Conservation (phyloP, 1,139 yeast species). For the Pichia sp. region DNA sequence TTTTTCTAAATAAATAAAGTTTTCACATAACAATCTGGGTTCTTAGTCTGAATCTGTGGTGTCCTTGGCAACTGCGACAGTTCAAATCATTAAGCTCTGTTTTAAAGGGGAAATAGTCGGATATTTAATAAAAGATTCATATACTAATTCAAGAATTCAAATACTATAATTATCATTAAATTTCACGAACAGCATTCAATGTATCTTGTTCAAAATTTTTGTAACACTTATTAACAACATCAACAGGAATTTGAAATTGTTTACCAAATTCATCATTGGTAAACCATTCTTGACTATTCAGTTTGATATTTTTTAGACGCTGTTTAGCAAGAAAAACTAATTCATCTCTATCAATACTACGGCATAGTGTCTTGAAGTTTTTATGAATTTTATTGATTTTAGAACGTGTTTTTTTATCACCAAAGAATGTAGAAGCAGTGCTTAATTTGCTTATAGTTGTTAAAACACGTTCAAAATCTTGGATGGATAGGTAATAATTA, state of each 20-base stretch:
- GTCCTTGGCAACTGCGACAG: no score
- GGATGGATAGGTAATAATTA: slow-evolving; percentile 20
- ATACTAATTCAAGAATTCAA: no score
- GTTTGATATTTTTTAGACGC: background rate
- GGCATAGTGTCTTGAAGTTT: slow-evolving; percentile 1
- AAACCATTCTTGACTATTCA: slow-evolving; percentile 18
- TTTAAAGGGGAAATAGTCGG: no score
- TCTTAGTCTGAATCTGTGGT: no score
- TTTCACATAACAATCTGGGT: no score
- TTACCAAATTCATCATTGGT: slow-evolving; percentile 19
- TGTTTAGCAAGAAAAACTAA: slow-evolving; percentile 1
- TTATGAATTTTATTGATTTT: slow-evolving; percentile 3
- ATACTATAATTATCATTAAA: no score
- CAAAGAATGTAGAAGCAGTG: slow-evolving; percentile 7
- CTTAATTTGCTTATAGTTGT: slow-evolving; percentile 14
- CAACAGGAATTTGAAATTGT: slow-evolving; percentile 17
- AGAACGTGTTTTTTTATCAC: slow-evolving; percentile 1
- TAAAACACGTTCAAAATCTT: slow-evolving; percentile 22
- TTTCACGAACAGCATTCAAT: slow-evolving; percentile 16
- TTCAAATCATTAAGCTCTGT: no score
- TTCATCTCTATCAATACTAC: slow-evolving; percentile 8
- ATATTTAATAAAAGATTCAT: no score
- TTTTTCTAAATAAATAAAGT: no score
- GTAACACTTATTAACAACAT: slow-evolving; percentile 14
- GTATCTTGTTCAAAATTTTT: slow-evolving; percentile 17